phyloP scores from a whole-genome alignment of 129 eudicot genomes.

The Silybum marianum region DNA sequence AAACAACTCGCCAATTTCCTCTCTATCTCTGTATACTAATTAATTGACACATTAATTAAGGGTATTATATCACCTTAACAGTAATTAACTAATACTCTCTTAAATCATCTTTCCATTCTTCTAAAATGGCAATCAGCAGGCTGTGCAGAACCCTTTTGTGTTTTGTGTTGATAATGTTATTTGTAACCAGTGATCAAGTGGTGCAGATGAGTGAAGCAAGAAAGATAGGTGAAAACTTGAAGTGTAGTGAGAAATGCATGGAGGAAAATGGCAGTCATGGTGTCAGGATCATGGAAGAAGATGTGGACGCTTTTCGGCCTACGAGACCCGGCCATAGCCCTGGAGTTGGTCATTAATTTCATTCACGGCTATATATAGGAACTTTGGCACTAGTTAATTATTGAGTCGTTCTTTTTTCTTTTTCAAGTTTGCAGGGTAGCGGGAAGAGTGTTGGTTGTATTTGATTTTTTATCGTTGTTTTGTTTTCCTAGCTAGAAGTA shows the following conservation, averaged over 20 bases:
- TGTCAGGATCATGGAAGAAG: constrained; percentile 1
- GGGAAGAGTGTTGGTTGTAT: not conserved
- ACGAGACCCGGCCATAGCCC: constrained; percentile 60
- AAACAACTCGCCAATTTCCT: not conserved
- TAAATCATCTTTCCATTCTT: not conserved
- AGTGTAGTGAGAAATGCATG: not conserved
- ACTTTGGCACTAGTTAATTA: not conserved
- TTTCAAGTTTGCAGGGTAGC: not conserved
- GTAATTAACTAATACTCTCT: not conserved
- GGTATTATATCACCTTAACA: not conserved
- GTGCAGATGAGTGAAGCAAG: constrained; percentile 17
- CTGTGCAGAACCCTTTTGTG: constrained; percentile 6
- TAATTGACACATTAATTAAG: not conserved
- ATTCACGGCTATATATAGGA: constrained; percentile 19
- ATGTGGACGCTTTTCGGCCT: constrained; percentile 42
- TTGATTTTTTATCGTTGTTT: not conserved
- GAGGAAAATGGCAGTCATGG: not conserved
- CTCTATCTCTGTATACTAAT: not conserved
- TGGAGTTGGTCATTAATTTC: constrained; percentile 47
- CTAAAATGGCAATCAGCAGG: not conserved
- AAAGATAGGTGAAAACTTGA: not conserved
- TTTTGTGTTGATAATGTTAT: not conserved
- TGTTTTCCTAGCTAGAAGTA: not conserved
- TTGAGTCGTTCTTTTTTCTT: not conserved
- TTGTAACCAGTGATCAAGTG: not conserved